phyloP scores from a whole-genome alignment of 441 rosid species.

The Aleurites moluccanus region DNA sequence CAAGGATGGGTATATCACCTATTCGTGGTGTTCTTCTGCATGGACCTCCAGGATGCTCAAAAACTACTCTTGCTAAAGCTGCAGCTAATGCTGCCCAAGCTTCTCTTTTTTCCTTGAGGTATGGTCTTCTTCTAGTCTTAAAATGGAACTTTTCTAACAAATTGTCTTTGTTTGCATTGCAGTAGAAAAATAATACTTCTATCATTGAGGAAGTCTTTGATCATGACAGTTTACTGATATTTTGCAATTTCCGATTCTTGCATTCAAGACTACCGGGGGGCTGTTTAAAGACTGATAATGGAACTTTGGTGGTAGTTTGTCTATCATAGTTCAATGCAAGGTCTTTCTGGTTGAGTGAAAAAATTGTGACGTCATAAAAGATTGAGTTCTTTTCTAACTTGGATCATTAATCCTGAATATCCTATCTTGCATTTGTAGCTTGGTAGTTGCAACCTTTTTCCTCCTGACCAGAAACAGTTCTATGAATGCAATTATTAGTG shows the following conservation, averaged over 20 bases:
- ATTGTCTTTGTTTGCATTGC: neutral
- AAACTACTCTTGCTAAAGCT: constrained; percentile 96
- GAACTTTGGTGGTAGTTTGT: neutral
- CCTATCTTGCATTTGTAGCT: neutral
- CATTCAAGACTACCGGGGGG: neutral
- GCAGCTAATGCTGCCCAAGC: constrained; percentile 93
- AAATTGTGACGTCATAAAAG: neutral
- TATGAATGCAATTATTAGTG: neutral
- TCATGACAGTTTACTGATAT: neutral
- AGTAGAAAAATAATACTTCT: neutral
- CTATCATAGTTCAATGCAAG: neutral
- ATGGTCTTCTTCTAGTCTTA: constrained; percentile 14
- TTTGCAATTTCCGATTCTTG: neutral
- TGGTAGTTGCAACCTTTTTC: neutral
- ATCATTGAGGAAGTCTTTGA: neutral
- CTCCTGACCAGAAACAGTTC: neutral
- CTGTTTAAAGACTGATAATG: neutral
- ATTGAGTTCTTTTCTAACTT: neutral
- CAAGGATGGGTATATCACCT: constrained; percentile 78
- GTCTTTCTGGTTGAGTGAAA: neutral
- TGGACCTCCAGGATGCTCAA: constrained; percentile 99
- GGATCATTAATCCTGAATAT: neutral
- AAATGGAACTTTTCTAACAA: neutral
- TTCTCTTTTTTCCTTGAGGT: constrained; percentile 93
- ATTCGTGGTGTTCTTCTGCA: constrained; percentile 84